phyloP scores from a whole-genome alignment of 306 rosid genomes.

The Argentina anserina region DNA sequence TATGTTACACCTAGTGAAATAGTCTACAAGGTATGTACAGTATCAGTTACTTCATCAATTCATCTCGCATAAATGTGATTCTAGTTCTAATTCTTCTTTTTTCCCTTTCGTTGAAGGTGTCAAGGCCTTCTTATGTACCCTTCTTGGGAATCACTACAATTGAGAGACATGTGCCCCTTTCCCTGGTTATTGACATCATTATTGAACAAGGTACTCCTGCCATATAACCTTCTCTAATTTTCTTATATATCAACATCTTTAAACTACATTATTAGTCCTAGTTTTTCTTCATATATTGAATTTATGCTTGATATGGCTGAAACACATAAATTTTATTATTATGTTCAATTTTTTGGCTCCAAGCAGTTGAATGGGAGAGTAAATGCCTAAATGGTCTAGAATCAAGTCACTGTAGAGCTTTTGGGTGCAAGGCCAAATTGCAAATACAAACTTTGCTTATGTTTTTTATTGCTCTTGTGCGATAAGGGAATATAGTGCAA shows the following conservation, averaged over 20 bases:
- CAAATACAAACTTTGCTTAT: background rate
- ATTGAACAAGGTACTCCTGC: slow-evolving; percentile 76
- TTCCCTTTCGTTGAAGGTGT: slow-evolving; percentile 42
- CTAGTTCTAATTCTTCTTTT: slow-evolving; percentile 1
- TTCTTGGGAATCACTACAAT: slow-evolving; percentile 58
- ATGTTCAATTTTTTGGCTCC: background rate
- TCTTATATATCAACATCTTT: background rate
- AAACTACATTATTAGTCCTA: background rate
- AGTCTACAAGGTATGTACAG: slow-evolving; percentile 61
- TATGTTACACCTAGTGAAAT: slow-evolving; percentile 73
- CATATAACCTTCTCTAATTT: background rate
- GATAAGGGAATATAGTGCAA: background rate
- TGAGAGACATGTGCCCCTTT: slow-evolving; percentile 71
- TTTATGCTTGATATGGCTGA: background rate
- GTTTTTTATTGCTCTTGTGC: background rate
- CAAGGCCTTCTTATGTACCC: slow-evolving; percentile 88
- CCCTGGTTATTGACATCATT: slow-evolving; percentile 72
- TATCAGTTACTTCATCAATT: background rate
- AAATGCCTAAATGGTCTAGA: background rate
- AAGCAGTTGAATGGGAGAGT: background rate
- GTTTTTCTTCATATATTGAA: background rate
- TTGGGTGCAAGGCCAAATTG: background rate
- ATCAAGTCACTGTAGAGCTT: background rate
- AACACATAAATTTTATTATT: background rate
- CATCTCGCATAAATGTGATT: slow-evolving; percentile 4